A percentile compares a stretch with the other conserved stretches of the same genome.
phyloP scores from a whole-genome alignment of 192 early-diverging fungal genomes.

The Tieghemiomyces parasiticus region DNA sequence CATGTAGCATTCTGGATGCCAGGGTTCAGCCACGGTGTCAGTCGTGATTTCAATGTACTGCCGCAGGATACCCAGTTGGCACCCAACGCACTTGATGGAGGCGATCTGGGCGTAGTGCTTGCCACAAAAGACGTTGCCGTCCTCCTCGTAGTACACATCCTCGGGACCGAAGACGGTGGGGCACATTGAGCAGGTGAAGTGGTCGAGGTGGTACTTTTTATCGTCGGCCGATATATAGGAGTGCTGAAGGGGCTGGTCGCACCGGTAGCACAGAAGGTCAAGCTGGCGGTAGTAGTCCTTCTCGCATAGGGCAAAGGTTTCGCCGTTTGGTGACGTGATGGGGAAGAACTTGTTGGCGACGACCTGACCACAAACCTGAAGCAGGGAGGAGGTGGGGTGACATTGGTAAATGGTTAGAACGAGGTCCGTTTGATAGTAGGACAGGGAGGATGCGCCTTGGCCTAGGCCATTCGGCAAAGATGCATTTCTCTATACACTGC shows the following conservation, averaged over 20 bases:
- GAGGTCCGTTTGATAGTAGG: too few relatives aligned
- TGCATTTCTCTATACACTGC: too few relatives aligned
- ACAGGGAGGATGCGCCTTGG: too few relatives aligned
- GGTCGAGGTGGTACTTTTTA: conserved; percentile 93
- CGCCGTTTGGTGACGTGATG: conserved; percentile 36
- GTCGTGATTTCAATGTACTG: conserved; percentile 88
- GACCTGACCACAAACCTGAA: conserved; percentile 57
- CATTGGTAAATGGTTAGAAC: too few relatives aligned
- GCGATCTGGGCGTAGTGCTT: conserved; percentile 85
- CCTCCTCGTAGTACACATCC: conserved; percentile 93
- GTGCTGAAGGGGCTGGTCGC: conserved; percentile 74
- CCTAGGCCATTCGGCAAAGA: too few relatives aligned
- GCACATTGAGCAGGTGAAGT: conserved; percentile 92
- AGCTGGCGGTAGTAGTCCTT: conserved; percentile 76
- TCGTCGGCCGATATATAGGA: conserved; percentile 86
- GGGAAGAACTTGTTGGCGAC: conserved; percentile 83
- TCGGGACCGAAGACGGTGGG: conserved; percentile 84
- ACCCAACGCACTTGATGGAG: conserved; percentile 90
- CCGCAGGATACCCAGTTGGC: conserved; percentile 85
- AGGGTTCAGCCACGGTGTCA: conserved; percentile 59
- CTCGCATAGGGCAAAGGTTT: conserved; percentile 58
- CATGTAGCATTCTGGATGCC: conserved; percentile 99
- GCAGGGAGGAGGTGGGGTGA: too few relatives aligned
- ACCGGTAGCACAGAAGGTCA: conserved; percentile 71
- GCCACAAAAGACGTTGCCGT: conserved; percentile 85